A percentile compares a stretch with the other conserved stretches of the same genome.
Conservation (phyloP, 1,284 basidiomycete species). For the Melanopsichium pennsylvanicum region DNA sequence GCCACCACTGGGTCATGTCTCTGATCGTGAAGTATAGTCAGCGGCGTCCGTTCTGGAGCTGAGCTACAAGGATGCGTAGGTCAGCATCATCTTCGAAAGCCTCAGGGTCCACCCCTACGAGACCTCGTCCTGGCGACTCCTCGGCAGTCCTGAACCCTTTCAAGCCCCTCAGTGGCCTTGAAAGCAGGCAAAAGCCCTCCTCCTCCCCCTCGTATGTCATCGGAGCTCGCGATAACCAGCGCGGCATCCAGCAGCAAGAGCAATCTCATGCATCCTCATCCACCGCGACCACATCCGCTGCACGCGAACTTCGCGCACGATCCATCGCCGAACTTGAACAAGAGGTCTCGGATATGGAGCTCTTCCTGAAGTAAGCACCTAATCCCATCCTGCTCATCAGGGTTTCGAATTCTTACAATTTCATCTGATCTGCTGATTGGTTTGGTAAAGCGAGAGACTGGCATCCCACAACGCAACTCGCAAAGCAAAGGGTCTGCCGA, state of each 20-base stretch:
- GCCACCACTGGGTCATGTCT: too few relatives aligned
- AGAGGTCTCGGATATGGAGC: slow-evolving; percentile 24
- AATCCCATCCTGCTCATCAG: too few relatives aligned
- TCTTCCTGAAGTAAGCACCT: slow-evolving; percentile 27
- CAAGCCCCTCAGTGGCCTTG: slow-evolving; percentile 25
- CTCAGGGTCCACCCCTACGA: neutral
- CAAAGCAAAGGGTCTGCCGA: neutral
- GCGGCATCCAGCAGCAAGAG: too few relatives aligned
- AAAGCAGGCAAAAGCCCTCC: neutral
- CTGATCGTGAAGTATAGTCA: too few relatives aligned
- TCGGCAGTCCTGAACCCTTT: slow-evolving; percentile 20
- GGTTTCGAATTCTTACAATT: too few relatives aligned
- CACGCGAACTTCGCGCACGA: slow-evolving; percentile 9
- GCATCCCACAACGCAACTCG: slow-evolving; percentile 21
- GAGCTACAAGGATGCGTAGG: slow-evolving; percentile 16
- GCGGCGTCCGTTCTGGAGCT: neutral
- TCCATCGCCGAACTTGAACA: slow-evolving; percentile 13
- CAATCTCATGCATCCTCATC: neutral
- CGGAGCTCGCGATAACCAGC: neutral
- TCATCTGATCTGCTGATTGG: neutral
- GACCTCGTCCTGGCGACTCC: slow-evolving; percentile 1
- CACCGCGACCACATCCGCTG: neutral
- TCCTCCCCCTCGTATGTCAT: neutral
- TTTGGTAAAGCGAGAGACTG: slow-evolving; percentile 6
- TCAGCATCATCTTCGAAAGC: slow-evolving; percentile 35